phyloP scores from a whole-genome alignment of 495 filamentous ascomycete genomes.

The Lasiosphaeria ovina region DNA sequence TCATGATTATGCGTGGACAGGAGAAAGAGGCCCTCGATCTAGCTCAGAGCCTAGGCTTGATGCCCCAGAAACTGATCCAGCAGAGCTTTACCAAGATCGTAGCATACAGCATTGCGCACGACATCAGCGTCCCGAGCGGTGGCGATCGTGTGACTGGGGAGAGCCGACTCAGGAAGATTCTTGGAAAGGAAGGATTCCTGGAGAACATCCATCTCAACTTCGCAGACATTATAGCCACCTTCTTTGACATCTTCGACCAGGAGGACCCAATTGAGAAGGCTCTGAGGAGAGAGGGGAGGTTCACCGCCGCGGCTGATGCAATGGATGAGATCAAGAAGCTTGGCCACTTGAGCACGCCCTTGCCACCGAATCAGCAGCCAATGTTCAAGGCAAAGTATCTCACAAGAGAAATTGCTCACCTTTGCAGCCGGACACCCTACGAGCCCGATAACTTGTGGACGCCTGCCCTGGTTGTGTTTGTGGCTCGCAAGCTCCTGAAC shows the following conservation, averaged over 20 bases:
- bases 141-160: conserved; percentile 64
- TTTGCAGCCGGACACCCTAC: conserved; percentile 67
- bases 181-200: conserved; percentile 65
- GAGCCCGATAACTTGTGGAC: conserved; percentile 72
- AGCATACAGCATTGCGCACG: conserved; percentile 80
- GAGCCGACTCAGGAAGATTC: conserved; percentile 60
- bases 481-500: conserved; percentile 75
- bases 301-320: conserved; percentile 57
- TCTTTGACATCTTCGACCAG: conserved; percentile 76
- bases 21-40: conserved; percentile 60
- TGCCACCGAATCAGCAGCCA: conserved; percentile 80
- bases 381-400: conserved; percentile 78
- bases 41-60: conserved; percentile 52
- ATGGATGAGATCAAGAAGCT: conserved; percentile 65
- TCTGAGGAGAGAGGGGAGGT: conserved; percentile 61
- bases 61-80: conserved; percentile 56
- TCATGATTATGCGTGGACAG: conserved; percentile 80
- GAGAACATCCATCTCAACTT: conserved; percentile 65
- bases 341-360: conserved; percentile 54
- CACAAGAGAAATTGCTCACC: conserved; percentile 65
- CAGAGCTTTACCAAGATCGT: conserved; percentile 75
- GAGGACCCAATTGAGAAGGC: conserved; percentile 65
- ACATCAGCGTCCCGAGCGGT: conserved; percentile 61
- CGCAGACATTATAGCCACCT: conserved; percentile 66
- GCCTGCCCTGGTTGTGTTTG: conserved; percentile 66